Evolutionary conservation across 257 asterid genomes (phyloP).

Genomic region (Ophiorrhiza pumila): DNA sequence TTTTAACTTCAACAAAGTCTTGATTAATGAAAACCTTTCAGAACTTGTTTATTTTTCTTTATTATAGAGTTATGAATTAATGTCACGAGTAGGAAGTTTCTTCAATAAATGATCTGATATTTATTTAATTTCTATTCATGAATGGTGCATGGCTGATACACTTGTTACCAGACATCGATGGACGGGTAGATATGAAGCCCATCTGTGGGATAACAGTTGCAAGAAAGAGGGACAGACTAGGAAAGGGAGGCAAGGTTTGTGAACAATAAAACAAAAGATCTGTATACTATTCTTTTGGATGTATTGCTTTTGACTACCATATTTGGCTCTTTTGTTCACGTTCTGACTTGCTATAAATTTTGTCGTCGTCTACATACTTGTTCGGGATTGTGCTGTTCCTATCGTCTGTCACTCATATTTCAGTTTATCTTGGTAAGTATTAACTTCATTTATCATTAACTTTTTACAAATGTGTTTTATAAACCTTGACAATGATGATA

Average conservation of each 20-base stretch:
- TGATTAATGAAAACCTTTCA: no score
- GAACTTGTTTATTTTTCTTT: no score
- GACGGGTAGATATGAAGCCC: slow-evolving; percentile 48
- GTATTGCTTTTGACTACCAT: slow-evolving; percentile 19
- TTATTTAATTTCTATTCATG: background rate
- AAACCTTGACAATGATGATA: background rate
- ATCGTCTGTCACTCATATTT: slow-evolving; percentile 20
- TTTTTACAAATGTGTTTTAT: background rate
- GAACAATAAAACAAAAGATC: slow-evolving; percentile 7
- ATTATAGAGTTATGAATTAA: background rate
- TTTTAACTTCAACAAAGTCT: background rate
- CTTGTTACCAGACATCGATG: slow-evolving; percentile 33
- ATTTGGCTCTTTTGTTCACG: slow-evolving; percentile 14
- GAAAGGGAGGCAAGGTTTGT: slow-evolving; percentile 48
- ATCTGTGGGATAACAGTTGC: slow-evolving; percentile 47
- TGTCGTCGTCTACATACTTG: slow-evolving; percentile 32
- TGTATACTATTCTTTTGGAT: slow-evolving; percentile 16
- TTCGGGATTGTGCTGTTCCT: slow-evolving; percentile 36
- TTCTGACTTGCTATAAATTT: slow-evolving; percentile 36
- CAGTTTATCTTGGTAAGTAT: slow-evolving; percentile 88
- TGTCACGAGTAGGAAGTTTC: background rate
- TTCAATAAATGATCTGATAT: background rate
- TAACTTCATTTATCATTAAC: background rate
- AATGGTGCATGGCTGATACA: background rate
- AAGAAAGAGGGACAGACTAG: slow-evolving; percentile 51